Evolutionary conservation across 73 alveolate genomes (phyloP), one percentile per base, ranked within the genome.

Genomic region (Blepharisma stoltei): DNA sequence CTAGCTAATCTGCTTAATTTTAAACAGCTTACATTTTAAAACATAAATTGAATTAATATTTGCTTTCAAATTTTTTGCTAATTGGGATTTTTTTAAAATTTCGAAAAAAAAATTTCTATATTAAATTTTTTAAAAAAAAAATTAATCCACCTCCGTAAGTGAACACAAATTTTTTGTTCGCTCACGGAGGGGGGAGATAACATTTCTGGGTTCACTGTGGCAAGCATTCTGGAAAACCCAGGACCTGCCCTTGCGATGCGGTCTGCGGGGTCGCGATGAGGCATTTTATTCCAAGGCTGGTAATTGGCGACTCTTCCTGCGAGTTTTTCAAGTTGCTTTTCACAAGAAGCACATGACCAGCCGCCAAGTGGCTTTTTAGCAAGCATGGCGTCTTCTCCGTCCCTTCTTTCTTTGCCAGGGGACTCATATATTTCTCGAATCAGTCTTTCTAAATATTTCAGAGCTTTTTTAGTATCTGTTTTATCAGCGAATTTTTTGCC

Each of bases 291-390:
- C 97, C 98, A 93, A 71, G 97, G 88, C 23, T 80, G 68, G 78
- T 79, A 91, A 54, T 90, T 88, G 70, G 85, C 83, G 83, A 55
- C 75, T 76, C 81, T 69, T 71, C 99, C 92, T 54, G 92, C 79
- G 44, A 94, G 80, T 83, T 94, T 90, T 44, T 86, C 88, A 6
- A 94, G 55, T 54, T 85, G 76, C 47, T 92, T 88, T 76, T 91
- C 99, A 84, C 99, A 94, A 50, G 99, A 94, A 18, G 99, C 98
- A 83, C 98, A 93, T 69, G 94, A 85, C 71, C 78, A 84, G 6
- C 98, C 98, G 37, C 90, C 90, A n/a, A 93, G 83, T 54, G 98
- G 98, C 76, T 93, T 93, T 77, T 92, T 89, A 6, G 96, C 88
- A 60, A 93, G 70, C 83, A 93, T 79, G 80, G 96, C 94, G 73